Base-by-base conservation (phyloP, 2,329 filamentous ascomycete genomes). In the Verticillium dahliae region DNA sequence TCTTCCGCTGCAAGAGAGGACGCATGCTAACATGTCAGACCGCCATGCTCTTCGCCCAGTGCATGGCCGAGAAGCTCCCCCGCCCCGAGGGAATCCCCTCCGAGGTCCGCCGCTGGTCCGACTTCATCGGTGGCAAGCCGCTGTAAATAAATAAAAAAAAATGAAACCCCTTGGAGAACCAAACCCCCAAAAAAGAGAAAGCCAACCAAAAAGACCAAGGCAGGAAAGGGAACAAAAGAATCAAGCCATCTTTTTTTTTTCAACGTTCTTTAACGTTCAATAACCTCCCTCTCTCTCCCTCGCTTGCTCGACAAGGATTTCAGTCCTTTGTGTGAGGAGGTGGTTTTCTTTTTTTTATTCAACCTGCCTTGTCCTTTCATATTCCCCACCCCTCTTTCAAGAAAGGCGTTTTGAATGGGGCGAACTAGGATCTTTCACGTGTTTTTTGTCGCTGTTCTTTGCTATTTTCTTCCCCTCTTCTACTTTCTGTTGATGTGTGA, bases 61-160 rank as follows among this genome's bases (percentile, higher is more conserved):
- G 95, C 79, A 96, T 99, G 91, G 95, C 83, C 78, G 91, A 92
- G 83, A 99, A 98, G 83, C 84, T 99, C 58, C 95, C 95, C 64
- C 88, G 91, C 70, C 80, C 86, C 65, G 91, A 95, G 73, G 94
- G 92, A 60, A 94, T 97, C 66, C 95, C 95, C 57, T 81, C 85
- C 57, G 95, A 99, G 79, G 95, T 98, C 71, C 88, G 90, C 75
- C 88, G 89, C 72, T 99, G 95, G 95, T 96, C 91, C 67, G 89
- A 98, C 71, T 99, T 98, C 76, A 90, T 97, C 70, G 92, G 92
- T 67, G 89, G 89, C 70, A 92, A 92, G 84, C 89, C 88, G 60
- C 78, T 92, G 80, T 92, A 87, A 80, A 78, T 67, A 58, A 54
- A n/a, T 11, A 50, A 50, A 22, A 6, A 22, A 50, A 22, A 22